phyloP scores from a whole-genome alignment of 2,329 filamentous ascomycete genomes.

The Botrytis sinoallii region DNA sequence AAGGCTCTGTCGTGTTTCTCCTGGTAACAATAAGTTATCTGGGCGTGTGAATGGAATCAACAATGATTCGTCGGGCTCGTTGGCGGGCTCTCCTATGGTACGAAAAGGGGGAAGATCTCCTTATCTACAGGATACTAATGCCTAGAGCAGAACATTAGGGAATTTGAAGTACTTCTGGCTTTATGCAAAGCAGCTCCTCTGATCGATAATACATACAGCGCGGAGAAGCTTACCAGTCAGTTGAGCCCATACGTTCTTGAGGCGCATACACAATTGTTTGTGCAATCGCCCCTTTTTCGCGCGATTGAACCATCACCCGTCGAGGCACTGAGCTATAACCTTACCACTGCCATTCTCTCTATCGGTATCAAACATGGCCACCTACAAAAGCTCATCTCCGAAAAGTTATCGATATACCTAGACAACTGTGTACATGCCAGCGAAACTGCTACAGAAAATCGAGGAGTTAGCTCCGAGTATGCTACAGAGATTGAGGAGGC shows the following conservation, averaged over 20 bases:
- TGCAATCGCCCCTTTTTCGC: constrained; percentile 76
- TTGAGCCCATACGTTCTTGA: constrained; percentile 83
- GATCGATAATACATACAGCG: constrained; percentile 67
- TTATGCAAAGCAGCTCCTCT: constrained; percentile 85
- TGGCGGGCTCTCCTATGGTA: constrained; percentile 62
- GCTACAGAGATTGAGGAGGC: constrained; percentile 59
- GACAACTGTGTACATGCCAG: constrained; percentile 65
- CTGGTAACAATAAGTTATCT: constrained; percentile 46
- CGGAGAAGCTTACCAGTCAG: constrained; percentile 74
- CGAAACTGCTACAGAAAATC: constrained; percentile 52
- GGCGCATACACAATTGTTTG: constrained; percentile 74
- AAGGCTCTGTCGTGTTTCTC: constrained; percentile 57
- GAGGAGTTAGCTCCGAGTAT: constrained; percentile 53
- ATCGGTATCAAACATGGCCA: constrained; percentile 70
- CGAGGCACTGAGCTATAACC: constrained; percentile 74
- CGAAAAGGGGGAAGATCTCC: neutral
- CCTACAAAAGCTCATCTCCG: constrained; percentile 63
- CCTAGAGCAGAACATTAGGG: constrained; percentile 69
- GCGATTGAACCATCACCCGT: constrained; percentile 84
- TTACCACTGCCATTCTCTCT: constrained; percentile 77
- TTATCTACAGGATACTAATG: constrained; percentile 13
- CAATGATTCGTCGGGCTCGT: constrained; percentile 42
- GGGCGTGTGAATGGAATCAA: constrained; percentile 47
- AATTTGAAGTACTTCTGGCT: constrained; percentile 87
- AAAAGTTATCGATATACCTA: constrained; percentile 69